These are phyloP conservation scores for Suhomyces terraborum DNA, from an alignment of 1,139 yeast genomes.

Conservation along the genomic window DNA sequence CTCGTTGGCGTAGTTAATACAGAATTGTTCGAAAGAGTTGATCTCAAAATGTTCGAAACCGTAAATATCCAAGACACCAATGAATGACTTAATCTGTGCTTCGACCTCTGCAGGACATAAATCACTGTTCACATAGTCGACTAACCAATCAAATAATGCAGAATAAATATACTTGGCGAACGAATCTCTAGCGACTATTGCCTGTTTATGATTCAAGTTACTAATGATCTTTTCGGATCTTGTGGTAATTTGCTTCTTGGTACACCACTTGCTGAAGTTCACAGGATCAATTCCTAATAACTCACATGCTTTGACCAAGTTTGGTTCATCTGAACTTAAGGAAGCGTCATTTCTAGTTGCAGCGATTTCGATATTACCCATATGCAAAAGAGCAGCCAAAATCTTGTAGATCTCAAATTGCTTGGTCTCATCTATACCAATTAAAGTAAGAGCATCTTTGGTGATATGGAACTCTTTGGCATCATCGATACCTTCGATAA, in stretches of 20 bases:
- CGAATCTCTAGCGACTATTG: constrained; percentile 91
- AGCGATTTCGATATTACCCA: constrained; percentile 89
- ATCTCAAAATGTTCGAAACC: constrained; percentile 96
- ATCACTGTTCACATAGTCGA: constrained; percentile 75
- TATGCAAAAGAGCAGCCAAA: constrained; percentile 85
- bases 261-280: constrained; percentile 85
- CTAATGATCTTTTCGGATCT: constrained; percentile 89
- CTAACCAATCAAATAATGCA: constrained; percentile 94
- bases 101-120: constrained; percentile 75
- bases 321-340: constrained; percentile 84
- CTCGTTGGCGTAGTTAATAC: constrained; percentile 97
- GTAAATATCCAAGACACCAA: constrained; percentile 96
- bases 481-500: constrained; percentile 81
- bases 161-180: constrained; percentile 93
- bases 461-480: constrained; percentile 74
- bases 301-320: constrained; percentile 78
- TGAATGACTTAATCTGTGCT: constrained; percentile 64
- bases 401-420: constrained; percentile 75
- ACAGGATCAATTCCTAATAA: constrained; percentile 78
- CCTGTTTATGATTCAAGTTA: constrained; percentile 80
- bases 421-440: constrained; percentile 64
- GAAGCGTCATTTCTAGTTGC: constrained; percentile 86
- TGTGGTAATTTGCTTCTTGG: constrained; percentile 90
- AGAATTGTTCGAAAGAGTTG: constrained; percentile 95
- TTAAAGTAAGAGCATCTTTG: constrained; percentile 69